Base-by-base conservation (phyloP, 768 basidiomycete genomes). In the Boletales sp. region DNA sequence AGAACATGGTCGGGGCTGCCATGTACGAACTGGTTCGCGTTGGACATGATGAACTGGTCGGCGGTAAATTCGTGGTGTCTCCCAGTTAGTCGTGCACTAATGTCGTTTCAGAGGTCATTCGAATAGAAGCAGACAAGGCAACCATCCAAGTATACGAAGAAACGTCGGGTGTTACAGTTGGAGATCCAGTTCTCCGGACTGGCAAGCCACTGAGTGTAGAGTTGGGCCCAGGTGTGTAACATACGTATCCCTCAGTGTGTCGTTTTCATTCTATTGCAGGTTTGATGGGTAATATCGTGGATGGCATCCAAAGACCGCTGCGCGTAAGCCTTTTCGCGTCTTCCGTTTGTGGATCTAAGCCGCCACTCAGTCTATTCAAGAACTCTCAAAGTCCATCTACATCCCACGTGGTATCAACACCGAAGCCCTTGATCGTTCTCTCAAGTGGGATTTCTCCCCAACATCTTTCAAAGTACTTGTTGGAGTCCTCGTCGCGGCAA, bases 101-200 rank as follows among this genome's bases (percentile, higher is more conserved):
- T 43, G n/a, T 21, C 32, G 31, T 43, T 39, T 35, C 63, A 94
- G 97, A 99, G 91, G 97, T 99, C 62, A 99, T 99, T 62, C 84
- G 97, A 62, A 97, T 99, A 72, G 97, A 98, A 59, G 84, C 84
- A 54, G 97, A 99, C 74, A 95, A 97, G 74, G 90, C 90, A 38
- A 98, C 97, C 12, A 97, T 99, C 53, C 97, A 99, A 70, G 97
- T 99, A 10, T 98, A 99, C 64, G 97, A 99, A 71, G 97, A 99
- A 75, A 98, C 95, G 7, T 97, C 95, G 38, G 97, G 97, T 47
- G 97, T 99, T 37, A 97, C 95, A 7, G 94, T 98, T 45, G 97
- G 97, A 27, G 97, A 99, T 74, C 97, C 97, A 42, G 97, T 99
- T 15, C 73, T 99, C 64, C 81, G 95, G 48, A 99, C 97, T 27